phyloP scores from a whole-genome alignment of 2,329 filamentous ascomycete genomes.

The Beauveria varroae region DNA sequence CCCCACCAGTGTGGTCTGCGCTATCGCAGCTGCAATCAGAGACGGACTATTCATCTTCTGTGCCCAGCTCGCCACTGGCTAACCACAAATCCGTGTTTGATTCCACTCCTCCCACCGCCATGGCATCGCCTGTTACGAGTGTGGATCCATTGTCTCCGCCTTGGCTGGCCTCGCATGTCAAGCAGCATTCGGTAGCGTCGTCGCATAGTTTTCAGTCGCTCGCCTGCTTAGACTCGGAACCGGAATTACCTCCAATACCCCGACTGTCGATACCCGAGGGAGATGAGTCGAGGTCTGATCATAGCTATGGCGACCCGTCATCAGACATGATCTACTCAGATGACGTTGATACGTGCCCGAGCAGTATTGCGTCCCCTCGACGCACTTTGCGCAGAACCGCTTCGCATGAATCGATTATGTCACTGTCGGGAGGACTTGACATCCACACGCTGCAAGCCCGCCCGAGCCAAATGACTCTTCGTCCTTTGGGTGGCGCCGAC shows the following conservation, averaged over 20 bases:
- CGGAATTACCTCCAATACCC: slow-evolving; percentile 15
- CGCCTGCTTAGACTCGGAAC: slow-evolving; percentile 27
- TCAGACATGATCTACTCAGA: neutral
- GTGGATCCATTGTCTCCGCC: slow-evolving; percentile 59
- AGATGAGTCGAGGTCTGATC: slow-evolving; percentile 20
- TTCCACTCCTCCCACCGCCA: slow-evolving; percentile 66
- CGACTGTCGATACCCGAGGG: slow-evolving; percentile 29
- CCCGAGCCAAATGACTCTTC: slow-evolving; percentile 64
- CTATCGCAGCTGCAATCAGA: slow-evolving; percentile 45
- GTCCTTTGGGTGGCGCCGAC: slow-evolving; percentile 45
- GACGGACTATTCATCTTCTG: slow-evolving; percentile 64
- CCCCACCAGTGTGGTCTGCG: slow-evolving; percentile 53
- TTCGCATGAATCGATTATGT: slow-evolving; percentile 87
- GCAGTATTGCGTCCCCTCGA: slow-evolving; percentile 17
- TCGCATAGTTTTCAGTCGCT: slow-evolving; percentile 39
- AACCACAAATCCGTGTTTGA: slow-evolving; percentile 78
- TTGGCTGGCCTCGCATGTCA: slow-evolving; percentile 45
- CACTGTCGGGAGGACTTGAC: slow-evolving; percentile 78
- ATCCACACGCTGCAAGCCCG: slow-evolving; percentile 74
- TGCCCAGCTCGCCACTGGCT: slow-evolving; percentile 65
- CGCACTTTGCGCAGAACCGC: slow-evolving; percentile 52
- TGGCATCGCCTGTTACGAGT: slow-evolving; percentile 76
- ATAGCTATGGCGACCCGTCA: slow-evolving; percentile 17
- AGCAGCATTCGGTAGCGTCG: slow-evolving; percentile 50
- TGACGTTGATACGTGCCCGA: neutral